Conservation (phyloP, 1,284 basidiomycete species). For the Phylloporus sp. region DNA sequence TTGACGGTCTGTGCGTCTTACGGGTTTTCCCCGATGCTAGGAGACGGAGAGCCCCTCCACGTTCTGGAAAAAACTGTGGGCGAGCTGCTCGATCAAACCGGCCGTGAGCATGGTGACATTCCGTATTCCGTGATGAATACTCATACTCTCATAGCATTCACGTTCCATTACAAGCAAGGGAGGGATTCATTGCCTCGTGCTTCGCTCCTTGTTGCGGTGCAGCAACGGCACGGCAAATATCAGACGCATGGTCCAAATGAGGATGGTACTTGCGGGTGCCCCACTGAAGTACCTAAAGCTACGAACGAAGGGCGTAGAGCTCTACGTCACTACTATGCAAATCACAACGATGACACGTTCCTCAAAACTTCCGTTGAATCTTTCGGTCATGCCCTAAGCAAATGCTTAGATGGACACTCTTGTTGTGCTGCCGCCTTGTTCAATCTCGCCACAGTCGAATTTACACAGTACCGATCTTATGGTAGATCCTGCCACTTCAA, state of each 20-base stretch:
- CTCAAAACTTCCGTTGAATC: neutral
- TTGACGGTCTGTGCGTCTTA: neutral
- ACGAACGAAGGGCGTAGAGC: neutral
- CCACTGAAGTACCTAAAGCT: neutral
- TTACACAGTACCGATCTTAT: neutral
- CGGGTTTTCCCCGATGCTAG: neutral
- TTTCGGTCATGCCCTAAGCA: neutral
- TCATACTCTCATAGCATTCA: neutral
- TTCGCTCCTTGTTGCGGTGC: neutral
- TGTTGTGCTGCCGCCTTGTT: neutral
- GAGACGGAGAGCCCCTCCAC: neutral
- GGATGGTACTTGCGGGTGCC: neutral
- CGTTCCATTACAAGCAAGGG: neutral
- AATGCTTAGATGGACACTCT: neutral
- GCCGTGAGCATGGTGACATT: neutral
- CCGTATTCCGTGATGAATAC: neutral
- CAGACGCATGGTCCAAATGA: neutral
- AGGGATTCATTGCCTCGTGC: neutral
- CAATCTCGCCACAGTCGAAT: constrained; percentile 3
- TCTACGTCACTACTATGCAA: neutral
- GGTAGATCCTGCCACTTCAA: neutral
- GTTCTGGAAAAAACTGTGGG: neutral
- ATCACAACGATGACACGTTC: neutral
- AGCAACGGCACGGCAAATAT: neutral
- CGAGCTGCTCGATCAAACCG: neutral